Percentiles rank a stretch among this genome's conserved stretches.
phyloP scores from a whole-genome alignment of 495 filamentous ascomycete species.

The Penicillium steckii region DNA sequence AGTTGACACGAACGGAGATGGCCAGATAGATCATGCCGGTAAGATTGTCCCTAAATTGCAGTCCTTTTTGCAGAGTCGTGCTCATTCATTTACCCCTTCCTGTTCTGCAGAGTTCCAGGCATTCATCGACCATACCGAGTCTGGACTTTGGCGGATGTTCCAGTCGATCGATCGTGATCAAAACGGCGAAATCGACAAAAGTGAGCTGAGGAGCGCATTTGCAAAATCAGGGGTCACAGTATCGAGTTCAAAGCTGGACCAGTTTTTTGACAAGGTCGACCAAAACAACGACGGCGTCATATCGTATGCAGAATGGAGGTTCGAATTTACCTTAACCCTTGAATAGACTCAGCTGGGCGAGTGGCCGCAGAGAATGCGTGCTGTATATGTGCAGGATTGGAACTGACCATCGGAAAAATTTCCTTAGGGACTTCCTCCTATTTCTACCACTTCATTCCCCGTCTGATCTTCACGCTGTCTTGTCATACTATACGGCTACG shows the following conservation, averaged over 20 bases:
- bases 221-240: conserved; percentile 74
- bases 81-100: conserved; percentile 7
- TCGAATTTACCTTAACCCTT: conserved; percentile 29
- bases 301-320: conserved; percentile 96
- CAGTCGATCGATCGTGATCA: conserved; percentile 80
- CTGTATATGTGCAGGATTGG: conserved; percentile 8
- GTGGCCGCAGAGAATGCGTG: not conserved
- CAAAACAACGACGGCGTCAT: conserved; percentile 86
- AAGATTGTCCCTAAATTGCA: conserved; percentile 29
- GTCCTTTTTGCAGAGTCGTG: too few relatives aligned
- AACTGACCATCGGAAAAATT: not conserved
- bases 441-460: conserved; percentile 76
- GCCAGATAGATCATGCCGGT: conserved; percentile 88
- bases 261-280: conserved; percentile 88
- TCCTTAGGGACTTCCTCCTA: conserved; percentile 81
- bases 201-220: conserved; percentile 77
- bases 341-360: not conserved
- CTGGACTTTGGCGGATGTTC: conserved; percentile 77
- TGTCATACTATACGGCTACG: conserved; percentile 89
- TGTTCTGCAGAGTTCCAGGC: conserved; percentile 70
- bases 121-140: conserved; percentile 86
- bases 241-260: conserved; percentile 70
- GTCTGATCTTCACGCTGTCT: conserved; percentile 74
- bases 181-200: conserved; percentile 86
- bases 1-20: conserved; percentile 85